These are phyloP conservation scores for Hypoxylon fragiforme DNA, from an alignment of 495 filamentous ascomycete species.

Conservation along the genomic window DNA sequence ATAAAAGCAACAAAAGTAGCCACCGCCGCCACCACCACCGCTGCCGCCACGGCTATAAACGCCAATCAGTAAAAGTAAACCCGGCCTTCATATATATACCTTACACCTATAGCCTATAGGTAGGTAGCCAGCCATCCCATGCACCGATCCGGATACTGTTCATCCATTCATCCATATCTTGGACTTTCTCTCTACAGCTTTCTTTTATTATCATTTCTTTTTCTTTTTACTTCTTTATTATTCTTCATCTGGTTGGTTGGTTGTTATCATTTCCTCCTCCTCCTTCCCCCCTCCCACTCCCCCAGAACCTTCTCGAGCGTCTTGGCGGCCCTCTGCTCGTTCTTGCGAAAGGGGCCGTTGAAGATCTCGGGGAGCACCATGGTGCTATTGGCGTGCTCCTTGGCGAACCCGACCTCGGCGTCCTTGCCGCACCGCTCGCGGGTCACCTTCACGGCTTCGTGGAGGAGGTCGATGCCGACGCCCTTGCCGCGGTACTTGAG, in stretches of 20 bases:
- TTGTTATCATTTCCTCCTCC: too few species aligned
- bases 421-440: constrained; percentile 59
- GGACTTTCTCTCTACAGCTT: too few species aligned
- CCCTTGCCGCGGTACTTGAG: constrained; percentile 67
- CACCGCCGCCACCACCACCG: too few species aligned
- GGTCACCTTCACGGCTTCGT: constrained; percentile 63
- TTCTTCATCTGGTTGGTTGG: too few species aligned
- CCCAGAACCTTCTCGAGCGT: constrained; percentile 53
- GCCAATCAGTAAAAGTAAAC: too few species aligned
- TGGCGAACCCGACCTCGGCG: constrained; percentile 65
- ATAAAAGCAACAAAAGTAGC: constrained; percentile 16
- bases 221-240: too few species aligned
- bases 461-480: constrained; percentile 68
- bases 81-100: too few species aligned
- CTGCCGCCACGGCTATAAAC: too few species aligned
- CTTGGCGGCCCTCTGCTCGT: constrained; percentile 57
- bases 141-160: too few species aligned
- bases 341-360: constrained; percentile 59
- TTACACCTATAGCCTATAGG: too few species aligned
- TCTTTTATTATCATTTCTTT: not conserved
- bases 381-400: constrained; percentile 67
- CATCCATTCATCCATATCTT: too few species aligned
- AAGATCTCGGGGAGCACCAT: constrained; percentile 63
- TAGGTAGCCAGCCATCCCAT: too few species aligned
- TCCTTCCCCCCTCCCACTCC: constrained; percentile 45